Conservation (phyloP, 1,284 basidiomycete genomes). For the Mycena sp. region DNA sequence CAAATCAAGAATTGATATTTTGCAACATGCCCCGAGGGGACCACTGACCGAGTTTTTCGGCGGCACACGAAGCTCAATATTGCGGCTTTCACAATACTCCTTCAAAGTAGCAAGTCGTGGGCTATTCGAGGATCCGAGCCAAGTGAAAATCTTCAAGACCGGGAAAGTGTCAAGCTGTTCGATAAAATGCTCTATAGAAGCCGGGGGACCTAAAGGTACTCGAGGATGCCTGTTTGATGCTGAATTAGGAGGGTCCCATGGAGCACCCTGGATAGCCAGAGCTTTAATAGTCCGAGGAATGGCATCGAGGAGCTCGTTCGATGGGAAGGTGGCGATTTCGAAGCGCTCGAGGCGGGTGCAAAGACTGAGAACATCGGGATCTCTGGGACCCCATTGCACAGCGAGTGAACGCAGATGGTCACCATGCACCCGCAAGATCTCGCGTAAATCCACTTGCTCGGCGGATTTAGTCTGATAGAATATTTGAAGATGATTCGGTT, state of each 20-base stretch:
- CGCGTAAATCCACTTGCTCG: neutral
- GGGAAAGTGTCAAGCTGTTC: neutral
- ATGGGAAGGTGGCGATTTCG: neutral
- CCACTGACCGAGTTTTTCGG: neutral
- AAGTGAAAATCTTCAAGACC: neutral
- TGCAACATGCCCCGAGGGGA: too few relatives aligned
- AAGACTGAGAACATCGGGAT: neutral
- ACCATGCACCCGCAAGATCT: neutral
- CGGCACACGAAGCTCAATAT: neutral
- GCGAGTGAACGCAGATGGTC: neutral
- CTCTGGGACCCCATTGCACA: neutral
- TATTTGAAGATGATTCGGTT: neutral
- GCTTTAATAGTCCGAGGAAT: neutral
- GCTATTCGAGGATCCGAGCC: neutral
- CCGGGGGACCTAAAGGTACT: too few relatives aligned
- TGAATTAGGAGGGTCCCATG: neutral
- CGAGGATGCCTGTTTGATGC: too few relatives aligned
- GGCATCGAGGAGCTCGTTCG: neutral
- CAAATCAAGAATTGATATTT: neutral
- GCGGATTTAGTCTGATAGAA: neutral
- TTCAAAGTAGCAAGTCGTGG: neutral
- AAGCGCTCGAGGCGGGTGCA: constrained; percentile 9
- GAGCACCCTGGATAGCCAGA: neutral
- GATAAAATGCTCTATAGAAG: neutral
- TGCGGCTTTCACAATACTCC: neutral